Percentiles rank a stretch among this genome's conserved stretches.
phyloP scores from a whole-genome alignment of 2,329 filamentous ascomycete genomes.

The Cadophora luteo-olivacea region DNA sequence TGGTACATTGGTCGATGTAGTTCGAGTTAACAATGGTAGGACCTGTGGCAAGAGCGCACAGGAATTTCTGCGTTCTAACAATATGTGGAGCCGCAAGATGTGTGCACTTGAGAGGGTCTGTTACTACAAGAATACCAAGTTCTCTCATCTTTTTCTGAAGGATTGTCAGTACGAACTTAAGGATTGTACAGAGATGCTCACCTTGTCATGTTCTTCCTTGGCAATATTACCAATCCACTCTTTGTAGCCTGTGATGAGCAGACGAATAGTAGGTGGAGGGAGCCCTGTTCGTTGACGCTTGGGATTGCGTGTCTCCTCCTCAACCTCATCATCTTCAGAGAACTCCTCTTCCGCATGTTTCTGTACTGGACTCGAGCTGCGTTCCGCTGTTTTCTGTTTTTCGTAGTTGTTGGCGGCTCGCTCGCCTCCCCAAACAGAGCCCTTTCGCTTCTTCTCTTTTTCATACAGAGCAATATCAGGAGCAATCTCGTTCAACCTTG shows the following conservation, averaged over 20 bases:
- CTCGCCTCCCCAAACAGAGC: conserved; percentile 65
- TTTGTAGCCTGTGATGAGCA: conserved; percentile 85
- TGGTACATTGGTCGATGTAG: conserved; percentile 81
- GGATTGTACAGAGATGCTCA: conserved; percentile 52
- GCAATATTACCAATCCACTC: conserved; percentile 77
- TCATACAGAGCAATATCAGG: conserved; percentile 90
- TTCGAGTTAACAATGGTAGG: conserved; percentile 77
- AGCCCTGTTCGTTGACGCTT: conserved; percentile 64
- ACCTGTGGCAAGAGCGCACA: conserved; percentile 82
- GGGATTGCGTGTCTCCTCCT: conserved; percentile 50
- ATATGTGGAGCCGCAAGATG: conserved; percentile 88
- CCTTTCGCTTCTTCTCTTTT: conserved; percentile 85
- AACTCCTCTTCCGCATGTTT: conserved; percentile 48
- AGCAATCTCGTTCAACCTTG: conserved; percentile 76
- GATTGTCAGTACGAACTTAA: conserved; percentile 29
- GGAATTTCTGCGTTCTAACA: conserved; percentile 91
- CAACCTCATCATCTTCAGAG: conserved; percentile 52
- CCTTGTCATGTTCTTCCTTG: conserved; percentile 81
- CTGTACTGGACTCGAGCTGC: conserved; percentile 49
- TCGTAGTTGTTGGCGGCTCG: conserved; percentile 65
- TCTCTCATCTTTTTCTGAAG: conserved; percentile 78
- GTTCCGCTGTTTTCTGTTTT: conserved; percentile 49
- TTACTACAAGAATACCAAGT: conserved; percentile 80
- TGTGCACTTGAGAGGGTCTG: conserved; percentile 78
- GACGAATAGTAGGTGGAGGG: conserved; percentile 72